phyloP scores from a whole-genome alignment of 2,329 filamentous ascomycete species.

The Fusarium bulbicola region DNA sequence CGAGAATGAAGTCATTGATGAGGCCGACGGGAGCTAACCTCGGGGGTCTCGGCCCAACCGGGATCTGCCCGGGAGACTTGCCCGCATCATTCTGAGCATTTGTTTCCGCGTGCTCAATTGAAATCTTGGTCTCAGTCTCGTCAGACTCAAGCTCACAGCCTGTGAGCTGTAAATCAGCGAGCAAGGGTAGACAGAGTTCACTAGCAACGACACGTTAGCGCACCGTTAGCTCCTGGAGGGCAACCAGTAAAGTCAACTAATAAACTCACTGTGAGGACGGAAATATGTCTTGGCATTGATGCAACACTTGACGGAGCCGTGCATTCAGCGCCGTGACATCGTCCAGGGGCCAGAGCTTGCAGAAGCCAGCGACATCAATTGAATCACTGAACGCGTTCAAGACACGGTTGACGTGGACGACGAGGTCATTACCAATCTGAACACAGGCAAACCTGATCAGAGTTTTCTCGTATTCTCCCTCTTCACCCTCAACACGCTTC shows the following conservation, averaged over 20 bases:
- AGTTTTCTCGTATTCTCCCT: not conserved
- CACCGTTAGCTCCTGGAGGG: not conserved
- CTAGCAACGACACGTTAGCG: not conserved
- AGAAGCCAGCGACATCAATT: conserved; percentile 14
- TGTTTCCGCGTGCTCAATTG: not conserved
- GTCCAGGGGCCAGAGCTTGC: conserved; percentile 28
- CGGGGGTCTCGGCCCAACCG: not conserved
- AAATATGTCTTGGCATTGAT: conserved; percentile 11
- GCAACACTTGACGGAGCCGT: conserved; percentile 31
- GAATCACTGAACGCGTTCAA: not conserved
- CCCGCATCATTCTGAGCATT: not conserved
- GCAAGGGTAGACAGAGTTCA: not conserved
- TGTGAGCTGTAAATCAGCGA: not conserved
- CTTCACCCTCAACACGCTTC: conserved; percentile 1
- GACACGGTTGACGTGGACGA: conserved; percentile 33
- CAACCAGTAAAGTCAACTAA: not conserved
- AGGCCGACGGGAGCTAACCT: conserved; percentile 30
- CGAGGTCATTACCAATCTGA: conserved; percentile 41
- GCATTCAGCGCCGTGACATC: conserved; percentile 29
- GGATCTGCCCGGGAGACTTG: not conserved
- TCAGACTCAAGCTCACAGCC: not conserved
- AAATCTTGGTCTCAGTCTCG: not conserved
- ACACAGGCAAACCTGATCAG: conserved; percentile 27
- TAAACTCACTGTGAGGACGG: conserved; percentile 10
- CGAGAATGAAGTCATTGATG: conserved; percentile 46